These are phyloP conservation scores for Fraxinus albicans DNA, from an alignment of 305 asterid genomes.

Conservation along the genomic window DNA sequence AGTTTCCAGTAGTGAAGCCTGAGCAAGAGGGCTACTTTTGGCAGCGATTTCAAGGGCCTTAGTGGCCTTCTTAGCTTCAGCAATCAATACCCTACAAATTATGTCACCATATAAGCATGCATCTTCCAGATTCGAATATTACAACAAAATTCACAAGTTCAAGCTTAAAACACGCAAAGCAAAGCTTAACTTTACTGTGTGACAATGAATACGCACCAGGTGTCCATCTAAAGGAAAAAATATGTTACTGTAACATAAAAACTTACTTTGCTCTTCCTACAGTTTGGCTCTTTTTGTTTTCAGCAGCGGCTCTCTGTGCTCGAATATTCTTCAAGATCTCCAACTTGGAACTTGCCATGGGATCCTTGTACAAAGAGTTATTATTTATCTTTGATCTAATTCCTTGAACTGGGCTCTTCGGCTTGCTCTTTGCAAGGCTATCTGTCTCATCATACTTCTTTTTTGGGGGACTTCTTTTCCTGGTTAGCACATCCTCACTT, in stretches of 20 bases:
- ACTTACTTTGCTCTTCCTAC: slow-evolving; percentile 74
- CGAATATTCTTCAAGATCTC: slow-evolving; percentile 77
- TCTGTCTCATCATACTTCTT: slow-evolving; percentile 34
- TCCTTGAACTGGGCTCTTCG: slow-evolving; percentile 38
- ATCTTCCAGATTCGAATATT: neutral
- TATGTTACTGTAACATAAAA: neutral
- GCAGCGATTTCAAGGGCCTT: slow-evolving; percentile 74
- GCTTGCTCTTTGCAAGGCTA: slow-evolving; percentile 27
- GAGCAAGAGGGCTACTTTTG: slow-evolving; percentile 55
- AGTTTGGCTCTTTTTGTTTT: slow-evolving; percentile 53
- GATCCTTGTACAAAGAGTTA: slow-evolving; percentile 65
- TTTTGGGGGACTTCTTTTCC: slow-evolving; percentile 30
- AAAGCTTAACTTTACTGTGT: neutral
- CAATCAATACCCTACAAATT: slow-evolving; percentile 65
- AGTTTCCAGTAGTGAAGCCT: slow-evolving; percentile 67
- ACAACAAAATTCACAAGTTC: neutral
- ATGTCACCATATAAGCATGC: neutral
- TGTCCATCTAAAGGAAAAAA: neutral
- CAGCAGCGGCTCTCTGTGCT: slow-evolving; percentile 58
- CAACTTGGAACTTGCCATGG: slow-evolving; percentile 67
- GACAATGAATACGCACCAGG: neutral
- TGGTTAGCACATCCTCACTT: slow-evolving; percentile 41
- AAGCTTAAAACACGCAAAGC: neutral
- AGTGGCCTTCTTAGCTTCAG: slow-evolving; percentile 92
- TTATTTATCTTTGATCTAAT: slow-evolving; percentile 43